phyloP scores from a whole-genome alignment of 176 grass and related monocot species.

The Phoenix roebelenii region DNA sequence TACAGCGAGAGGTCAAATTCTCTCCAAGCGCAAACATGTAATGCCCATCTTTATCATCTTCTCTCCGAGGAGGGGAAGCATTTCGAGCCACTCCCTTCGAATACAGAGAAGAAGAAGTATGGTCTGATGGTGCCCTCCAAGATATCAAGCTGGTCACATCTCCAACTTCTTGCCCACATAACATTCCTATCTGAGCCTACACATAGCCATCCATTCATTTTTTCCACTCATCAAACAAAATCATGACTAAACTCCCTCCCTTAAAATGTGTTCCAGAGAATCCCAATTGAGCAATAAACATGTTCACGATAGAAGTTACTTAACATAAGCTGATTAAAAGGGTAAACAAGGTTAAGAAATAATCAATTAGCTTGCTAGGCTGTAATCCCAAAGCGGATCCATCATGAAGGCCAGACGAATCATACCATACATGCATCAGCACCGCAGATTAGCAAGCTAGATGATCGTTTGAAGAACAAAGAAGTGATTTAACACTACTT shows the following conservation, averaged over 20 bases:
- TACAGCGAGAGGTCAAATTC: constrained; percentile 89
- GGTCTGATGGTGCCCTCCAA: constrained; percentile 27
- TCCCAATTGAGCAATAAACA: neutral
- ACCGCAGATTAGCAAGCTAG: too few relatives aligned
- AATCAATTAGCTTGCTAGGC: too few relatives aligned
- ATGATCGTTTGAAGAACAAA: too few relatives aligned
- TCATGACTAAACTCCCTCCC: constrained; percentile 6
- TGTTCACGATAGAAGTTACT: too few relatives aligned
- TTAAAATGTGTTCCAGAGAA: constrained; percentile 2
- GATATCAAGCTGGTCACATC: constrained; percentile 30
- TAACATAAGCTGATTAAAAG: too few relatives aligned
- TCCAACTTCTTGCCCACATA: constrained; percentile 19
- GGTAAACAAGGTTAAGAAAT: too few relatives aligned
- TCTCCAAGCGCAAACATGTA: constrained; percentile 94
- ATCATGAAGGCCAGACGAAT: too few relatives aligned
- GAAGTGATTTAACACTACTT: too few relatives aligned
- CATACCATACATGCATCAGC: too few relatives aligned
- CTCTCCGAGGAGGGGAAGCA: constrained; percentile 57
- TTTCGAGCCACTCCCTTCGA: constrained; percentile 27
- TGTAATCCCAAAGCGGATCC: too few relatives aligned
- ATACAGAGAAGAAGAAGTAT: constrained; percentile 34
- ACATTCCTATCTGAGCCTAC: constrained; percentile 23
- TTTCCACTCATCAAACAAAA: constrained; percentile 10
- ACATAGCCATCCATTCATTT: constrained; percentile 17
- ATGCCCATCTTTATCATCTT: constrained; percentile 89